Percentiles rank a stretch among this genome's conserved stretches.
Conservation (phyloP, 73 alveolate species). For the Stentor roeselii region DNA sequence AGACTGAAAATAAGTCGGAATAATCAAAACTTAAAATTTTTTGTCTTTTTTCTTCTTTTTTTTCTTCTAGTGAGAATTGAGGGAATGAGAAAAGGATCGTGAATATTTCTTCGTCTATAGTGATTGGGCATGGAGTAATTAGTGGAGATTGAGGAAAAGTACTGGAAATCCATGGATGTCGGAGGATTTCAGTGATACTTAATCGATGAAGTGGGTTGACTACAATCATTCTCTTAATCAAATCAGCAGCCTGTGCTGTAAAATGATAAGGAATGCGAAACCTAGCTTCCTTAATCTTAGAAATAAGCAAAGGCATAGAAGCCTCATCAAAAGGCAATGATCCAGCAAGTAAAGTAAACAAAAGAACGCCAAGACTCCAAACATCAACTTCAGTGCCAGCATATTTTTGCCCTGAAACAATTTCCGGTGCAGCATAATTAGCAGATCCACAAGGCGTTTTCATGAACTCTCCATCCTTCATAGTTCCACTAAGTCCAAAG, state of each 20-base stretch:
- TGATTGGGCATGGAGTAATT: too few relatives aligned
- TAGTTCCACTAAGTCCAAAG: conserved; percentile 72
- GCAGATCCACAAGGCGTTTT: conserved; percentile 85
- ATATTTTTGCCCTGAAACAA: conserved; percentile 66
- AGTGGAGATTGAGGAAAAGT: too few relatives aligned
- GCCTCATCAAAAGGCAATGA: conserved; percentile 82
- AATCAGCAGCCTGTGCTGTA: conserved; percentile 44
- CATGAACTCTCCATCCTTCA: conserved; percentile 73
- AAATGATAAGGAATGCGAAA: conserved; percentile 35
- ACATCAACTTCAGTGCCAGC: conserved; percentile 74
- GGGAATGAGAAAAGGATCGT: too few relatives aligned
- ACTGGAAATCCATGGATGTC: conserved; percentile 58
- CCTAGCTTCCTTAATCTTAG: conserved; percentile 57
- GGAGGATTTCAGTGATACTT: conserved; percentile 35
- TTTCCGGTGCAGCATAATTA: conserved; percentile 91
- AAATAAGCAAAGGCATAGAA: conserved; percentile 56
- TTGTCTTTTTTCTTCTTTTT: too few relatives aligned
- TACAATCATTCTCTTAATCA: conserved; percentile 41
- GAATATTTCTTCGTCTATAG: too few relatives aligned
- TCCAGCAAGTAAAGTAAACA: conserved; percentile 76
- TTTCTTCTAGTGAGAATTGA: too few relatives aligned
- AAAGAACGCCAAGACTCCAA: conserved; percentile 80
- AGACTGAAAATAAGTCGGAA: too few relatives aligned
- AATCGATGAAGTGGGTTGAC: conserved; percentile 48
- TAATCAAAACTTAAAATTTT: too few relatives aligned